Percentiles rank a stretch among this genome's conserved stretches.
phyloP scores from a whole-genome alignment of 2,329 filamentous ascomycete species.

The Neobulgaria alba region DNA sequence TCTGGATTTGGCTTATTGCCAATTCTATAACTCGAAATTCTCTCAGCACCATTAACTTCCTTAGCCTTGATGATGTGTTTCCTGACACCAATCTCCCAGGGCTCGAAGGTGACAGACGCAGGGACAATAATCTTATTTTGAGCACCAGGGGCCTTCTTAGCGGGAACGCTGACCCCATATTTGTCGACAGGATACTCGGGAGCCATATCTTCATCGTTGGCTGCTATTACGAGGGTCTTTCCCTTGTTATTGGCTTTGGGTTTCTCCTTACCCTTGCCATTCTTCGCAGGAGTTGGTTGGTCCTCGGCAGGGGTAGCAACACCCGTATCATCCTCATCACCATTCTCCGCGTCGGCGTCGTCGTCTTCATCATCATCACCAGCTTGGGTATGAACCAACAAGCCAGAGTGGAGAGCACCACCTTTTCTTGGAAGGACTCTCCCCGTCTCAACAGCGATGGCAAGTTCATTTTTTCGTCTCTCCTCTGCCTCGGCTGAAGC shows the following conservation, averaged over 20 bases:
- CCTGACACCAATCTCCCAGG: conserved; percentile 26
- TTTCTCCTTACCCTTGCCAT: conserved; percentile 7
- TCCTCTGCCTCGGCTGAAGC: neutral
- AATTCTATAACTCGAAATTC: neutral
- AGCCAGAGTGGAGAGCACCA: neutral
- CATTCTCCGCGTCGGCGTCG: neutral
- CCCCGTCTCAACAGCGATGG: neutral
- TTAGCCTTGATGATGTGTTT: conserved; percentile 17
- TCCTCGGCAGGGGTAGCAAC: neutral
- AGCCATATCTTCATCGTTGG: conserved; percentile 9
- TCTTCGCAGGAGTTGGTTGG: neutral
- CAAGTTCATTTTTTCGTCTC: neutral
- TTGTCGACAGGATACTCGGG: conserved; percentile 22
- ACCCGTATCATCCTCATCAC: conserved; percentile 2
- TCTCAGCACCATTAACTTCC: neutral
- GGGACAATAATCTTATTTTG: conserved; percentile 5
- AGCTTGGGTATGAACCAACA: neutral
- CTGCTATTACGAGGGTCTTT: conserved; percentile 3
- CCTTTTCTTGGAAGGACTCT: neutral
- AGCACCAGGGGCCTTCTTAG: neutral
- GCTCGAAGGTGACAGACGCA: conserved; percentile 9
- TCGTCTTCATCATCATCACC: neutral
- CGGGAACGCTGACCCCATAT: conserved; percentile 23
- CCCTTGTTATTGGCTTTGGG: conserved; percentile 12
- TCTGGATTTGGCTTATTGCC: conserved; percentile 22